Evolutionary conservation across 73 alveolate species (phyloP).

Genomic region (Paramecium bursaria): DNA sequence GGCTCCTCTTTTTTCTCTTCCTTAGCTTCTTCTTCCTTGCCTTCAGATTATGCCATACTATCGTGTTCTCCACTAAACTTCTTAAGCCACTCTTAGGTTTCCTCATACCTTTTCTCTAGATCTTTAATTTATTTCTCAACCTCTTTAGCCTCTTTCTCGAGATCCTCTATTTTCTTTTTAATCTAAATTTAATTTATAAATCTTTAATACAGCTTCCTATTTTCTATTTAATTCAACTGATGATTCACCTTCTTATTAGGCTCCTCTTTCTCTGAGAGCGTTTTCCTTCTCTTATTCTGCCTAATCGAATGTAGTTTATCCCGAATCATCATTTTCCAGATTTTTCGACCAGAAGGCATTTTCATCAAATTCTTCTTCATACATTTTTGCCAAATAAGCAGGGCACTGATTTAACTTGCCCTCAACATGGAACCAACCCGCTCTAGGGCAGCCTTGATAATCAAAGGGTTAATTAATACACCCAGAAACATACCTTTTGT

Average conservation of each 20-base stretch:
- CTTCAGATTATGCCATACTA: neutral
- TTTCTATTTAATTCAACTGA: slow-evolving; percentile 1
- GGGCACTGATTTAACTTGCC: slow-evolving; percentile 19
- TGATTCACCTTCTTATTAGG: slow-evolving; percentile 8
- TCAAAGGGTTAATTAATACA: slow-evolving; percentile 31
- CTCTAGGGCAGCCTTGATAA: slow-evolving; percentile 41
- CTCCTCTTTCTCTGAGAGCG: slow-evolving; percentile 16
- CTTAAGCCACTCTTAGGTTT: slow-evolving; percentile 12
- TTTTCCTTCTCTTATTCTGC: slow-evolving; percentile 21
- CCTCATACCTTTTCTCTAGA: slow-evolving; percentile 10
- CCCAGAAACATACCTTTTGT: slow-evolving; percentile 13
- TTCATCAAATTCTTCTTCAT: slow-evolving; percentile 56
- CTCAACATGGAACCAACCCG: slow-evolving; percentile 39
- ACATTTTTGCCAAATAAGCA: neutral
- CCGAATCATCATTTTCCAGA: slow-evolving; percentile 1
- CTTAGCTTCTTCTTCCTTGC: neutral
- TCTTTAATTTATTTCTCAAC: neutral
- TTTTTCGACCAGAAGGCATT: slow-evolving; percentile 36
- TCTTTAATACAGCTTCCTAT: no score
- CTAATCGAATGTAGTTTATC: neutral
- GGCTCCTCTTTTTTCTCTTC: slow-evolving; percentile 1
- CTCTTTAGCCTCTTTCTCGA: neutral
- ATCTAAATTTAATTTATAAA: no score
- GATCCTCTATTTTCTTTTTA: neutral
- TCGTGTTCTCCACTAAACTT: neutral